Evolutionary conservation across 495 filamentous ascomycete species (phyloP), one percentile per base, ranked within the genome.

Genomic region (Friedmanniomyces endolithicus): DNA sequence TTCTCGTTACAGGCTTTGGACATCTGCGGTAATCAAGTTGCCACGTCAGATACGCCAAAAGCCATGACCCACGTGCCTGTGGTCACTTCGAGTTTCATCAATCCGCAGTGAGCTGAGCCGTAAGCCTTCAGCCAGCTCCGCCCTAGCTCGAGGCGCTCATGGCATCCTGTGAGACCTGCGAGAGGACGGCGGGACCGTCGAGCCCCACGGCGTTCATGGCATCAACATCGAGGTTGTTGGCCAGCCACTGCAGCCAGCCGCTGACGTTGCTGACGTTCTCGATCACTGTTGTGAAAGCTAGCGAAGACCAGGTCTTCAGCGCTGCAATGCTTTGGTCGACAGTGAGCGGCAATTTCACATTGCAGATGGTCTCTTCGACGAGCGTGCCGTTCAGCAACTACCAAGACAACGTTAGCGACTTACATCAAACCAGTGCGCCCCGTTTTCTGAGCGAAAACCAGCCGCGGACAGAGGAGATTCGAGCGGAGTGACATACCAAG

Each of bases 311-410:
- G 9, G 37, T 27, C 34, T 11, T 53, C 16, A 58, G 7, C 6
- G 19, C 20, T n/a, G 31, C 23, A 39, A 25, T 47, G 16, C 23
- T 33, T 2, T 9, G 3, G 4, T 34, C 37, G 7, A 45, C 22
- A 12, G 20, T 47, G 6, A 58, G 27, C 41, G 56, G 56, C 41
- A 29, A 17, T 11, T 11, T 52, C n/a, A 58, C 1, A n/a, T 46
- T 23, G 40, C 57, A 59, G 25, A 59, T 33, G n/a, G 51, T 55
- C 12, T 25, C 14, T 34, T 49, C 24, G 2, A 59, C 57, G 6
- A 59, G 35, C 31, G 37, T 33, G n/a, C 57, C 57, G 40, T 59
- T 59, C 14, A 55, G 31, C 12, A 39, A 20, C 49, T 52, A 41
- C 11, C 1, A 23, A 2, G n/a, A 6, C 14, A n/a, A 24, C 14